Conservation (phyloP, 164 flowering plant species). For the Litsea cubeba region DNA sequence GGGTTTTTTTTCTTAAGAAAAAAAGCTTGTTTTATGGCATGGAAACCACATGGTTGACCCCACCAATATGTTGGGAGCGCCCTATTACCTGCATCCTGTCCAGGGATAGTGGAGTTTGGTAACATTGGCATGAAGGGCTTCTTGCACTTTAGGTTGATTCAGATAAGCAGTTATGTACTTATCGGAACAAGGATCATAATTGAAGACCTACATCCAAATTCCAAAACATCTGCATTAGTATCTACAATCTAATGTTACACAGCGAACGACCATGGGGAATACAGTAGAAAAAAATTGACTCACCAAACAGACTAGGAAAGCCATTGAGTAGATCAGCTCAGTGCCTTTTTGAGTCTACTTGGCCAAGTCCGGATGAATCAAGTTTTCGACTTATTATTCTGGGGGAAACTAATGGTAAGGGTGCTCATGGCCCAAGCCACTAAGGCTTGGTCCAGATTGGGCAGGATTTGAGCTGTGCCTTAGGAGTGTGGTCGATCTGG, state of each 20-base stretch:
- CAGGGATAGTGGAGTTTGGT: constrained; percentile 11
- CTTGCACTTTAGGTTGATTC: constrained; percentile 55
- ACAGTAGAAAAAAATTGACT: no score
- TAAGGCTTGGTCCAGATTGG: no score
- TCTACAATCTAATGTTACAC: no score
- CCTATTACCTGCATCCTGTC: constrained; percentile 37
- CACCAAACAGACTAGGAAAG: no score
- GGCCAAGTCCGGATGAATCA: no score
- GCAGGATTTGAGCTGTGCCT: no score
- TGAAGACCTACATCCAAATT: constrained; percentile 14
- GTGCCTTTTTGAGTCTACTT: not conserved
- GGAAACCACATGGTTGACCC: not conserved
- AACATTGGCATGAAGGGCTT: constrained; percentile 58
- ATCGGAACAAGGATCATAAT: constrained; percentile 57
- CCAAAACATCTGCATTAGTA: not conserved
- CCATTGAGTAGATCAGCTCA: no score
- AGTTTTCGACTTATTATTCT: no score
- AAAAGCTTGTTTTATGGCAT: not conserved
- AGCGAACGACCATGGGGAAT: not conserved
- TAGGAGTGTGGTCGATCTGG: no score
- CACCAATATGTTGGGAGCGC: not conserved
- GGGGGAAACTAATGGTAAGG: no score
- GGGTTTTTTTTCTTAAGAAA: not conserved
- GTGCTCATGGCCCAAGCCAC: no score
- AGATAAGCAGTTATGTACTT: constrained; percentile 46